Evolutionary conservation across 208 protist genomes (phyloP), one percentile per base, ranked within the genome.

Genomic region (Vickermania ingenoplastis): DNA sequence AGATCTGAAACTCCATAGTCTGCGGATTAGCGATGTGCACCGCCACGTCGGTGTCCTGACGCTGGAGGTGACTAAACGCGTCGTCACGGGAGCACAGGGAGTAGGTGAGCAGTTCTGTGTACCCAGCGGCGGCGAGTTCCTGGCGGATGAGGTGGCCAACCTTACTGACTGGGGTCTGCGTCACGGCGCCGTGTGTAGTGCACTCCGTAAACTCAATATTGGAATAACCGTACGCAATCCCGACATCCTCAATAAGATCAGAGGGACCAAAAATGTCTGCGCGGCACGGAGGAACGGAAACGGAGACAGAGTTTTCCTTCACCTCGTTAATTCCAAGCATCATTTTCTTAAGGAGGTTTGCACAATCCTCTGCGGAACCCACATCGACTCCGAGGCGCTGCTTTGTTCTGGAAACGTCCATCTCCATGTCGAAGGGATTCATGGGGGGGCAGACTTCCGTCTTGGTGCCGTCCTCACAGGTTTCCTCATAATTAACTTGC

Each of bases 221-320:
- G 67, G 98, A 92, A 76, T 95, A 99, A 36, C 97, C 97, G 70
- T 98, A 99, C 26, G 94, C 93, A 61, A 99, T 98, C 5, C 92
- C 97, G 27, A 99, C 94, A 81, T 99, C 97, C 70, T 99, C 98
- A 74, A 99, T 92, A 45, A 99, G 75, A 75, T 99, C 98, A 41
- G 88, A 89, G 11, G 74, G 56, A 57, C 98, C 96, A 41, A 99
- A 80, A 17, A 99, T 88, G 70, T 99, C 98, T n/a, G 80, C 65
- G 24, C 96, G 90, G 22, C 86, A 85, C 5, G 88, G 71, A n/a
- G 96, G 95, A 30, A 94, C 86, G 4, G 31, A 57, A 30, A 99
- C 96, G n/a, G 53, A 74, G 1, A 98, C 50, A 0, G 41, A 70
- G 31, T 87, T 62, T 11, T 67, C 24, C 21, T 23, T 24, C 57